These are phyloP conservation scores for Paracoccidioides brasiliensis DNA, from an alignment of 2,329 filamentous ascomycete genomes.

Conservation along the genomic window DNA sequence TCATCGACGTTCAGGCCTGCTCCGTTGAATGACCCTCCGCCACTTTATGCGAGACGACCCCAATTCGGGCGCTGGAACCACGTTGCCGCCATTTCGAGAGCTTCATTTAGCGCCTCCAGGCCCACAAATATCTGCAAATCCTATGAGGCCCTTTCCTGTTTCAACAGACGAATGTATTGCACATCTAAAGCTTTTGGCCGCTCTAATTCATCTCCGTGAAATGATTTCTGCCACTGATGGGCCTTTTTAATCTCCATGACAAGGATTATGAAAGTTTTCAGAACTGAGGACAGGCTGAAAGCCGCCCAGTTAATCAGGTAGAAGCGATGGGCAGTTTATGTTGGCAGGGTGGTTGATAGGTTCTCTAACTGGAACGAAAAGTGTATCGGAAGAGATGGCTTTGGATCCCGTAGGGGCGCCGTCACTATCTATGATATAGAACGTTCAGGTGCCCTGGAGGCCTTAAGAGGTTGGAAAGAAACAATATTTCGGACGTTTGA, in stretches of 20 bases:
- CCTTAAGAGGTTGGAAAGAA: slow-evolving; percentile 13
- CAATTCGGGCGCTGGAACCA: not conserved
- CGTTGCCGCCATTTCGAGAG: not conserved
- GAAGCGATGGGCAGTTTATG: slow-evolving; percentile 61
- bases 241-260: slow-evolving; percentile 52
- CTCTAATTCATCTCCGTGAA: slow-evolving; percentile 54
- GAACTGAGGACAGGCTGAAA: slow-evolving; percentile 27
- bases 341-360: slow-evolving; percentile 53
- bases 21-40: not conserved
- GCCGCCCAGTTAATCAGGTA: slow-evolving; percentile 47
- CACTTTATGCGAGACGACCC: not conserved
- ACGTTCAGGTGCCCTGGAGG: slow-evolving; percentile 21
- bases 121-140: not conserved
- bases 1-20: no score
- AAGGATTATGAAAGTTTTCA: slow-evolving; percentile 23
- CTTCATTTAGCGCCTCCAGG: slow-evolving; percentile 2
- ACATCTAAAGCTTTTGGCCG: slow-evolving; percentile 60
- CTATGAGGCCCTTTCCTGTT: slow-evolving; percentile 9
- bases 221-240: slow-evolving; percentile 51
- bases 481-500: slow-evolving; percentile 27
- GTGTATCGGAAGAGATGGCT: slow-evolving; percentile 12
- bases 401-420: slow-evolving; percentile 2
- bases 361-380: slow-evolving; percentile 54
- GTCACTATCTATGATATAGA: slow-evolving; percentile 12
- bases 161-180: slow-evolving; percentile 49